Evolutionary conservation across 2,329 filamentous ascomycete genomes (phyloP).

Genomic region (Phaeosphaeria sp.): DNA sequence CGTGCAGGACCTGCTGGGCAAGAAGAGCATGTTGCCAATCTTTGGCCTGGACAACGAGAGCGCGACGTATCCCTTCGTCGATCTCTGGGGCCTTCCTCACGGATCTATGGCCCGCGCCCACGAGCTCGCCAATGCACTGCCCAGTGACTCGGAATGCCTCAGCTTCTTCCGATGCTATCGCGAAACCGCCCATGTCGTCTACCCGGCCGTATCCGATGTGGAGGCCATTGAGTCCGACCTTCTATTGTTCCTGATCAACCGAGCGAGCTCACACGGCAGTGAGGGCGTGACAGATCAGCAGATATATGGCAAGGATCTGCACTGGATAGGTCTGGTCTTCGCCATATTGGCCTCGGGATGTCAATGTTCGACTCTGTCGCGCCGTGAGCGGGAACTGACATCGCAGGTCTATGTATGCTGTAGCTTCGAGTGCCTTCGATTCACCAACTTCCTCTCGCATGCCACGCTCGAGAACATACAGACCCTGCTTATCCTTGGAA

Average conservation of each 20-base stretch:
- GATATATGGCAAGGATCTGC: constrained; percentile 64
- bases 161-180: constrained; percentile 64
- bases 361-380: constrained; percentile 64
- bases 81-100: constrained; percentile 67
- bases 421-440: constrained; percentile 68
- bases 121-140: constrained; percentile 65
- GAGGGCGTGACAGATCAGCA: constrained; percentile 58
- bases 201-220: constrained; percentile 65
- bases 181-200: constrained; percentile 65
- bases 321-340: constrained; percentile 66
- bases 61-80: constrained; percentile 70
- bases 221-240: constrained; percentile 62
- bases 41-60: constrained; percentile 69
- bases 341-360: constrained; percentile 68
- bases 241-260: constrained; percentile 59
- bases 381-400: constrained; percentile 66
- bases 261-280: constrained; percentile 53
- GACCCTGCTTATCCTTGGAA: constrained; percentile 66
- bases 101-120: constrained; percentile 63
- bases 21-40: constrained; percentile 66
- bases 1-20: constrained; percentile 63
- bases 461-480: constrained; percentile 68
- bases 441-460: constrained; percentile 69
- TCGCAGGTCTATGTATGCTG: constrained; percentile 71
- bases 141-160: constrained; percentile 64